phyloP scores from a whole-genome alignment of 129 eudicot species.

The Flaveria sonorensis region DNA sequence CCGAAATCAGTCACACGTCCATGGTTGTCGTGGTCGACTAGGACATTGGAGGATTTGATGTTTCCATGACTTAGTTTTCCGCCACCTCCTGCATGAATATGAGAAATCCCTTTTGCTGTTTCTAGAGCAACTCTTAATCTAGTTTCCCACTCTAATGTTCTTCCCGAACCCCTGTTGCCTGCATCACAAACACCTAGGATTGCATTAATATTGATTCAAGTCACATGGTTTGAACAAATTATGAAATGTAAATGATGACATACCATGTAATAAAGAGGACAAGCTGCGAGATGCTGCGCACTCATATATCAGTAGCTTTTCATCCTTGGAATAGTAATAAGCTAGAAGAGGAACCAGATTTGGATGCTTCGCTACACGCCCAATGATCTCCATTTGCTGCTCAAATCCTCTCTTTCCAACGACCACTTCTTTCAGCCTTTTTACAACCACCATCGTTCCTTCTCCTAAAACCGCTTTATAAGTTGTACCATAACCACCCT shows the following conservation, averaged over 20 bases:
- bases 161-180: conserved; percentile 69
- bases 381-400: conserved; percentile 84
- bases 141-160: conserved; percentile 74
- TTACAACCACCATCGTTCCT: conserved; percentile 75
- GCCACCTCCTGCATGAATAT: conserved; percentile 58
- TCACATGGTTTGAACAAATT: neutral
- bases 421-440: conserved; percentile 76
- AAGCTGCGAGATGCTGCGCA: conserved; percentile 60
- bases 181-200: conserved; percentile 8
- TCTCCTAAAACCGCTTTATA: conserved; percentile 85
- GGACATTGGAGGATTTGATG: conserved; percentile 76
- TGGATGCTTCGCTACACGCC: conserved; percentile 57
- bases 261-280: conserved; percentile 72
- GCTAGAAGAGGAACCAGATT: conserved; percentile 73
- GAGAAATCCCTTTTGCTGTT: conserved; percentile 78
- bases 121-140: conserved; percentile 61
- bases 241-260: neutral
- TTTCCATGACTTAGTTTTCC: conserved; percentile 72
- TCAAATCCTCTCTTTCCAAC: conserved; percentile 80
- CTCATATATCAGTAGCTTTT: conserved; percentile 44
- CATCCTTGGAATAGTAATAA: conserved; percentile 66
- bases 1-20: conserved; percentile 76
- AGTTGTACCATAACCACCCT: conserved; percentile 83
- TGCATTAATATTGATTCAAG: too few species aligned
- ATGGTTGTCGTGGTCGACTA: conserved; percentile 57